Conservation (phyloP, 257 asterid genomes). For the Plantago elongata region DNA sequence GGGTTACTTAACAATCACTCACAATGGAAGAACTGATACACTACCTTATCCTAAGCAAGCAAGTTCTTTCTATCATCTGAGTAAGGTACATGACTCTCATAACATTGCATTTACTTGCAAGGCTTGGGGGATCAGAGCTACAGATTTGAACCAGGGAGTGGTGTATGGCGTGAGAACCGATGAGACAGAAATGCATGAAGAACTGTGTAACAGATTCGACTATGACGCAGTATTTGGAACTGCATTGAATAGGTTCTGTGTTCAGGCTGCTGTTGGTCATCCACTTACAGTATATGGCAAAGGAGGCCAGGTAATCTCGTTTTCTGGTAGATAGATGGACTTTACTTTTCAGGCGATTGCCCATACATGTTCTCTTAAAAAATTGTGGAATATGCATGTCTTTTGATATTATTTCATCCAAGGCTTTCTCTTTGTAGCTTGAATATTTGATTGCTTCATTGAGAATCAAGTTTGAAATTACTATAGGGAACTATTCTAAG, state of each 20-base stretch:
- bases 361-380: neutral
- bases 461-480: too few relatives aligned
- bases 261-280: conserved; percentile 94
- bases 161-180: conserved; percentile 87
- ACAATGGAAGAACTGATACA: conserved; percentile 89
- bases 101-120: conserved; percentile 89
- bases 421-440: too few relatives aligned
- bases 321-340: neutral
- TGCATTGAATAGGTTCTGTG: conserved; percentile 90
- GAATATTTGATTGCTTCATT: too few relatives aligned
- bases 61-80: conserved; percentile 86
- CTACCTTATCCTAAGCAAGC: conserved; percentile 95
- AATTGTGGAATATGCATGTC: too few relatives aligned
- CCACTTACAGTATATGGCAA: conserved; percentile 96
- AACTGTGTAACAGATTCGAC: conserved; percentile 72
- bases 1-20: conserved; percentile 82
- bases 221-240: conserved; percentile 94
- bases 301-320: conserved; percentile 84
- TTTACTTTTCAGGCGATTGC: neutral
- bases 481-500: too few relatives aligned
- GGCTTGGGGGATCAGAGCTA: conserved; percentile 97
- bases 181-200: conserved; percentile 88
- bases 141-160: conserved; percentile 93
- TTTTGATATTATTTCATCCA: too few relatives aligned
- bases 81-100: conserved; percentile 94